phyloP scores from a whole-genome alignment of 768 basidiomycete genomes.

The Hemileccinum rubropunctum region DNA sequence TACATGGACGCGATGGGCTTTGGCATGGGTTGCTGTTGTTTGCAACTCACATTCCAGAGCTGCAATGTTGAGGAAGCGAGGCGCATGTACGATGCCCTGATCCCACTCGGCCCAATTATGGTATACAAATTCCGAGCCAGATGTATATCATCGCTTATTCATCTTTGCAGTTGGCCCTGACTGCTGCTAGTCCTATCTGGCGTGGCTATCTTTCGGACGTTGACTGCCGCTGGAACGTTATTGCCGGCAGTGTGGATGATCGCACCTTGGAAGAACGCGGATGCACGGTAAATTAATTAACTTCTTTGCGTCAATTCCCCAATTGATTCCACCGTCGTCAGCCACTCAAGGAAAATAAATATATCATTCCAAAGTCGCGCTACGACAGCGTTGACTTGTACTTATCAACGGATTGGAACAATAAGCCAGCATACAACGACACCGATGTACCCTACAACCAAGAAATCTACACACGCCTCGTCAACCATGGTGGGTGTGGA shows the following conservation, averaged over 20 bases:
- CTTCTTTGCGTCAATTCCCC: conserved; percentile 7
- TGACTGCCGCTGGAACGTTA: conserved; percentile 98
- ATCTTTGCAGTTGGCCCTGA: conserved; percentile 78
- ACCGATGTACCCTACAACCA: conserved; percentile 76
- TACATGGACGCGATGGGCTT: conserved; percentile 99
- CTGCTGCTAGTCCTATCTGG: conserved; percentile 93
- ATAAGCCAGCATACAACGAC: conserved; percentile 95
- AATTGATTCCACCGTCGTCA: conserved; percentile 29
- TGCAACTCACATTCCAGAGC: conserved; percentile 97
- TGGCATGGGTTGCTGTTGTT: conserved; percentile 98
- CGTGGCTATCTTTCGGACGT: conserved; percentile 94
- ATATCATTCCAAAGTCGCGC: conserved; percentile 90
- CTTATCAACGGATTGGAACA: conserved; percentile 81
- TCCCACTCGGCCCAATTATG: conserved; percentile 94
- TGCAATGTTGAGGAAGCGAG: conserved; percentile 92
- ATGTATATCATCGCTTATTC: conserved; percentile 1
- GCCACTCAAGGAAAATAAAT: conserved; percentile 75
- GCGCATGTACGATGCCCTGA: conserved; percentile 92
- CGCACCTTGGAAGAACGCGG: conserved; percentile 95
- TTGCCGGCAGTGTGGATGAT: conserved; percentile 97
- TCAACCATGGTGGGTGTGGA: conserved; percentile 59
- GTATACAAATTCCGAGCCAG: conserved; percentile 40
- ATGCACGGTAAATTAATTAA: conserved; percentile 50
- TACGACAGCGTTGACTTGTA: conserved; percentile 97
- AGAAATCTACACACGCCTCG: conserved; percentile 66